Base-by-base conservation (phyloP, 169 alveolate species). In the Plasmodium inui region DNA sequence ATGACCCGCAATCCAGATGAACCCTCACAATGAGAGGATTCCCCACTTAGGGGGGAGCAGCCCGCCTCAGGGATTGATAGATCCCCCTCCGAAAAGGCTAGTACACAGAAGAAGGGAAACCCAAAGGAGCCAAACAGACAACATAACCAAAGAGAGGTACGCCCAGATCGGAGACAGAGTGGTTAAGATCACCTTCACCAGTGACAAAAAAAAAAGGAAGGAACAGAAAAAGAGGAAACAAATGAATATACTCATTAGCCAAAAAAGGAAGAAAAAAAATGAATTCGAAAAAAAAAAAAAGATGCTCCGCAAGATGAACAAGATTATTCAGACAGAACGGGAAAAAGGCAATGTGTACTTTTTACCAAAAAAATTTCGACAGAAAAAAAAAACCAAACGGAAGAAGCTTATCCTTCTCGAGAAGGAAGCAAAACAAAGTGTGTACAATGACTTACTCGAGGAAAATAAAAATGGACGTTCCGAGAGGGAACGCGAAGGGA, bases 201-300 rank as follows among this genome's bases (percentile, higher is more conserved):
- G 94, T 70, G 90, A 88, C 7, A 88, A 88, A 79, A 57, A 88
- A 88, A 71, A 50, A 53, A 57, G 39, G 28, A 88, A 88, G 46
- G 82, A 88, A 26, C 14, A 39, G 1, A 53, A 41, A 50, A 88
- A 88, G 79, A 88, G 72, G 44, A 79, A 67, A 30, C 67, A 79
- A 67, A 34, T 61, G 39, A 50, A 57, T 14, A 88, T 88, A 32
- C 8, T 88, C 37, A 78, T 78, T 17, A 71, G 46, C n/a, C 37
- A 79, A 79, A 88, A 88, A 88, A 88, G 81, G 74, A 88, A 88
- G 22, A 88, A 88, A 88, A 79, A 22, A 39, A 88, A 88, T 28
- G 90, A 76, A 88, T 79, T 88, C 12, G 89, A 88, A 37, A 70
- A 80, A 37, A 79, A 67, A 50, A 88, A 88, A 88, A 79, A 88